Evolutionary conservation across 805 yeast genomes (phyloP), one percentile per base, ranked within the genome.

Genomic region (Lipomyces spencermartinsiae): DNA sequence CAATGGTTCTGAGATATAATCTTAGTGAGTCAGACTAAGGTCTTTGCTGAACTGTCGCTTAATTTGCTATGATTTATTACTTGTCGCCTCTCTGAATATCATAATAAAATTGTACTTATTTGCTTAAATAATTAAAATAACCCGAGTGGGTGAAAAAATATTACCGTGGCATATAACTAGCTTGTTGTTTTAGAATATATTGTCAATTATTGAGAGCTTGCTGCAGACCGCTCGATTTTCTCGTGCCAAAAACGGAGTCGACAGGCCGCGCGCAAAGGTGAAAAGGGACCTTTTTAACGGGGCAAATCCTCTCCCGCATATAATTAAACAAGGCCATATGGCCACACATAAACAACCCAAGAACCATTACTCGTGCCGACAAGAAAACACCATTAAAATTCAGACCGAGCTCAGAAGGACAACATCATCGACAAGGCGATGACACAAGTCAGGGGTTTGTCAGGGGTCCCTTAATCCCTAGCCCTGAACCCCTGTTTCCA

Each of bases 251-350:
- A 39, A 39, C n/a, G n/a, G n/a, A 39, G n/a, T 2, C 12, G n/a
- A 39, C 12, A 39, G 3, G 16, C 4, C 2, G n/a, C 4, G 49
- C 49, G 49, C 49, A 2, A 39, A 39, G 3, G 1, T 39, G 12
- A 3, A 39, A 39, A 39, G 49, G 49, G 3, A 25, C 29, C 3
- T 39, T 16, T 14, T 39, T 12, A 16, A 2, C 1, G n/a, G n/a
- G 49, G 49, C 49, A 39, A 39, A 39, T 14, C 49, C 3, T 25
- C 49, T 39, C 49, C 49, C 12, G 49, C 49, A 39, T 39, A 39
- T 39, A 39, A 39, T 39, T 39, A 39, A 39, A 39, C 49, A 39
- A 39, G 49, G 49, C 49, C 49, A 39, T 39, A 39, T 39, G 49
- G 4, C 49, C 4, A 39, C 49, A 16, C 49, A 16, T 39, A 39